These are phyloP conservation scores for Pleurotus salmoneostramineus DNA, from an alignment of 768 basidiomycete genomes.

Conservation along the genomic window DNA sequence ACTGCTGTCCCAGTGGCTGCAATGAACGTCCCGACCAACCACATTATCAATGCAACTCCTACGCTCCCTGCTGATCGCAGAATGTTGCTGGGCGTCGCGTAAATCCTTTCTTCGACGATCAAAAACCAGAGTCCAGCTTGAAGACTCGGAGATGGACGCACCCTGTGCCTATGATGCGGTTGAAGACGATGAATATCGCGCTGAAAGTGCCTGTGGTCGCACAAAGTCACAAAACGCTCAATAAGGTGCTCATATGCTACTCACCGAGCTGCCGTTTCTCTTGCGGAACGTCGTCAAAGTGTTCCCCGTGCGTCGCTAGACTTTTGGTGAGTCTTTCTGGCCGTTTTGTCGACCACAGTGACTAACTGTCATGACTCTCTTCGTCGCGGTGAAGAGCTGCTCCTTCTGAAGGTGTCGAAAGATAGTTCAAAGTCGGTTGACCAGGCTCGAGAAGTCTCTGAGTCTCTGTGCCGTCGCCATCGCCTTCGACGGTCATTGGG, in stretches of 20 bases:
- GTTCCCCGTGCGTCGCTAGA: slow-evolving; percentile 24
- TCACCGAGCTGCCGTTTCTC: slow-evolving; percentile 48
- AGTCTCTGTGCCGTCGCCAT: no score
- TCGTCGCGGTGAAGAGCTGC: no score
- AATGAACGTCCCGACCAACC: slow-evolving; percentile 63
- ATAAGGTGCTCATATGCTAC: slow-evolving; percentile 6
- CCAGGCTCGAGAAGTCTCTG: no score
- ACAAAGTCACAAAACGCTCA: not conserved
- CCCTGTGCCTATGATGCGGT: slow-evolving; percentile 75
- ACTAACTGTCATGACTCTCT: no score
- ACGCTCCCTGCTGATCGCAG: slow-evolving; percentile 66
- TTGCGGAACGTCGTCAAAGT: slow-evolving; percentile 43
- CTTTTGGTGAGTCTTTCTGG: no score
- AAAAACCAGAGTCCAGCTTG: not conserved
- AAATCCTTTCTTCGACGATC: slow-evolving; percentile 45
- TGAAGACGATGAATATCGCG: slow-evolving; percentile 67
- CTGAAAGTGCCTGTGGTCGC: slow-evolving; percentile 40
- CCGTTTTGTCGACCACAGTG: no score
- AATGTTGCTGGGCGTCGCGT: slow-evolving; percentile 67
- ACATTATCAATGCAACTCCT: slow-evolving; percentile 64
- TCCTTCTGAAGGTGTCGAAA: no score
- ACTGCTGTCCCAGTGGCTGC: slow-evolving; percentile 67
- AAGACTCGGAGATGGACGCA: slow-evolving; percentile 18
- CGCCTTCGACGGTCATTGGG: no score
- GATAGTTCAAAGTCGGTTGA: no score